These are phyloP conservation scores for Coemansia aciculifera DNA, from an alignment of 192 early-diverging fungal species.

Conservation along the genomic window DNA sequence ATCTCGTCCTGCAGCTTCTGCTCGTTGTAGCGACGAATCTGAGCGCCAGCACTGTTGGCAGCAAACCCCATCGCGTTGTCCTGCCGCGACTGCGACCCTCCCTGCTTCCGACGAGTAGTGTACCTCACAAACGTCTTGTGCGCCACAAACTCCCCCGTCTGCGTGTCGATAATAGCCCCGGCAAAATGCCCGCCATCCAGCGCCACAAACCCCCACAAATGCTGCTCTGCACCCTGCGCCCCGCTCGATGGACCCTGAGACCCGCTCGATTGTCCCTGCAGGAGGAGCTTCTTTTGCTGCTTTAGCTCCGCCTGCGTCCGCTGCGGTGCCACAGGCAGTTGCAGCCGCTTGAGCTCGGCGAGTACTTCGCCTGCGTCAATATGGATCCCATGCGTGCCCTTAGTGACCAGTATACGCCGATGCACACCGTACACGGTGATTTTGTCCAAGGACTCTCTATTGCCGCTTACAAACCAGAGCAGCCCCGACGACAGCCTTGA, in stretches of 20 bases:
- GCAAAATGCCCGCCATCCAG: constrained; percentile 90
- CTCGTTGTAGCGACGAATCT: constrained; percentile 90
- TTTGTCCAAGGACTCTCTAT: background rate
- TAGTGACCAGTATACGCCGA: constrained; percentile 30
- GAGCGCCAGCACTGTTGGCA: constrained; percentile 83
- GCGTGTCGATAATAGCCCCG: constrained; percentile 79
- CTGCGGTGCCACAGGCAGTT: constrained; percentile 18
- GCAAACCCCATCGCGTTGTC: constrained; percentile 80
- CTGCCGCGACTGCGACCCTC: constrained; percentile 83
- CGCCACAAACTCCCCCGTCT: constrained; percentile 59
- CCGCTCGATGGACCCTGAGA: background rate
- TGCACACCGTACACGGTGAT: constrained; percentile 34
- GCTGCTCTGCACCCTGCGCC: constrained; percentile 7
- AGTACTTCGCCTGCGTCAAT: constrained; percentile 19
- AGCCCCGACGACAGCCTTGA: constrained; percentile 9
- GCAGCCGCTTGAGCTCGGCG: constrained; percentile 25
- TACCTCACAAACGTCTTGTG: constrained; percentile 97
- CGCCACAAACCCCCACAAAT: constrained; percentile 76
- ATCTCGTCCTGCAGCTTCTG: constrained; percentile 77
- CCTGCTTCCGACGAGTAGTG: constrained; percentile 94
- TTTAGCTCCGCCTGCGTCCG: constrained; percentile 23
- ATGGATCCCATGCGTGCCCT: constrained; percentile 24
- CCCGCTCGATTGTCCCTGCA: background rate
- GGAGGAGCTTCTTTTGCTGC: constrained; percentile 6
- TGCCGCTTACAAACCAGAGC: constrained; percentile 30